Evolutionary conservation across 345 rosid genomes (phyloP).

Genomic region (Rhodamnia argentea): DNA sequence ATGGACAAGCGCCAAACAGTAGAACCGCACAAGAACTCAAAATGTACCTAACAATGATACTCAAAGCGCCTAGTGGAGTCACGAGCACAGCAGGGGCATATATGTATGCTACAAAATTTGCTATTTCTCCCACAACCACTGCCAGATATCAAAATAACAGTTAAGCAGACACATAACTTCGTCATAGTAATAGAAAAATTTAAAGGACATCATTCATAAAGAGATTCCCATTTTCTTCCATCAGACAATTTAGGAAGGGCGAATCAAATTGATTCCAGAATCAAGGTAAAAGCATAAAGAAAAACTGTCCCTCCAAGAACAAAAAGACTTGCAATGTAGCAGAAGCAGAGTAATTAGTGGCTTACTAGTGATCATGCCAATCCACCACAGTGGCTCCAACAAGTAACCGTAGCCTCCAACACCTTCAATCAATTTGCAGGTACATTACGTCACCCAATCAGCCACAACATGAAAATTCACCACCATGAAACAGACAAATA

Average conservation of each 20-base stretch:
- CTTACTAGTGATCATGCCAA: conserved; percentile 49
- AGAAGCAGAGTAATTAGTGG: not conserved
- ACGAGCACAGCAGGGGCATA: conserved; percentile 45
- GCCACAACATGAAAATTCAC: not conserved
- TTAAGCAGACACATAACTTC: not conserved
- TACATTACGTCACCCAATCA: not conserved
- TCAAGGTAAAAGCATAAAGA: not conserved
- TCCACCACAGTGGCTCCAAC: conserved; percentile 48
- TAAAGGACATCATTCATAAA: not conserved
- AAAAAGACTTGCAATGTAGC: not conserved
- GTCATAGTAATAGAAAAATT: not conserved
- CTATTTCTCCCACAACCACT: conserved; percentile 45
- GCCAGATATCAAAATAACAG: not conserved
- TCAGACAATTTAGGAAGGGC: not conserved
- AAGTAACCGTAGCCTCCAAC: conserved; percentile 38
- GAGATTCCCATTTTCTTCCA: not conserved
- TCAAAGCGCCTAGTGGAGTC: conserved; percentile 44
- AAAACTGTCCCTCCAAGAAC: not conserved
- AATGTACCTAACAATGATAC: conserved; percentile 40
- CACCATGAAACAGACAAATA: not conserved
- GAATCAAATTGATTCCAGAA: not conserved
- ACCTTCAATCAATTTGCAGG: conserved; percentile 6
- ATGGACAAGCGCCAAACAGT: not conserved
- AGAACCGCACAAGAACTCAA: no score
- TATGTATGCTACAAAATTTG: conserved; percentile 37